Evolutionary conservation across 306 rosid genomes (phyloP).

Genomic region (Fragaria vesca): DNA sequence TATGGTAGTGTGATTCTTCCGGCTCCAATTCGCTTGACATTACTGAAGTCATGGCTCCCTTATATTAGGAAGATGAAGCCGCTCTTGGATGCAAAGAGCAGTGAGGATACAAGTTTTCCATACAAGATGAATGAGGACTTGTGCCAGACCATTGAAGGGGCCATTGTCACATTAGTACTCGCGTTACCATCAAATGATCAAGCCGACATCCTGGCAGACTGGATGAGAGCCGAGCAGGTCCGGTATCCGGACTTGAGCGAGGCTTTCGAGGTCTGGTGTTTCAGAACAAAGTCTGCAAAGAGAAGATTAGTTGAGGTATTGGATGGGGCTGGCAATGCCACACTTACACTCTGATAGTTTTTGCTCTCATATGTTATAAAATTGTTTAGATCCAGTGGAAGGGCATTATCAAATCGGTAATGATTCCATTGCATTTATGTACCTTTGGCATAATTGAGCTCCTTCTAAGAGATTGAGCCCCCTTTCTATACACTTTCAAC

Average conservation of each 20-base stretch:
- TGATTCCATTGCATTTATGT: conserved; percentile 3
- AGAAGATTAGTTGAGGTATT: conserved; percentile 74
- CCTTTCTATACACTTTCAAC: not conserved
- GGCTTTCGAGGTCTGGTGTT: conserved; percentile 96
- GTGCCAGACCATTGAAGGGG: conserved; percentile 81
- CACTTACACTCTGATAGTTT: conserved; percentile 33
- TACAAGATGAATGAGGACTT: conserved; percentile 71
- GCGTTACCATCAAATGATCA: conserved; percentile 90
- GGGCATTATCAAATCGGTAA: not conserved
- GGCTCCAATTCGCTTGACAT: conserved; percentile 49
- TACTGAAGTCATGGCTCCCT: conserved; percentile 83
- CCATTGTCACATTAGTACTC: conserved; percentile 64
- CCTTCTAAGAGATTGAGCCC: conserved; percentile 4
- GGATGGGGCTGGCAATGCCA: conserved; percentile 39
- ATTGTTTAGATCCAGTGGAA: conserved; percentile 6
- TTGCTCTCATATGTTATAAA: not conserved
- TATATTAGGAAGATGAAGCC: conserved; percentile 84
- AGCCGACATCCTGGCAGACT: conserved; percentile 84
- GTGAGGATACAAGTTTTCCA: conserved; percentile 49
- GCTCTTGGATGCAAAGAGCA: conserved; percentile 54
- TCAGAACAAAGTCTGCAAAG: conserved; percentile 83
- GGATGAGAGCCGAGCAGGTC: conserved; percentile 63
- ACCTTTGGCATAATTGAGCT: conserved; percentile 3
- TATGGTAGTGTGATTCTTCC: conserved; percentile 90
- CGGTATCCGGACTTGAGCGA: conserved; percentile 80